phyloP scores from a whole-genome alignment of 192 early-diverging fungal species.

The Haplosporangium gracile region DNA sequence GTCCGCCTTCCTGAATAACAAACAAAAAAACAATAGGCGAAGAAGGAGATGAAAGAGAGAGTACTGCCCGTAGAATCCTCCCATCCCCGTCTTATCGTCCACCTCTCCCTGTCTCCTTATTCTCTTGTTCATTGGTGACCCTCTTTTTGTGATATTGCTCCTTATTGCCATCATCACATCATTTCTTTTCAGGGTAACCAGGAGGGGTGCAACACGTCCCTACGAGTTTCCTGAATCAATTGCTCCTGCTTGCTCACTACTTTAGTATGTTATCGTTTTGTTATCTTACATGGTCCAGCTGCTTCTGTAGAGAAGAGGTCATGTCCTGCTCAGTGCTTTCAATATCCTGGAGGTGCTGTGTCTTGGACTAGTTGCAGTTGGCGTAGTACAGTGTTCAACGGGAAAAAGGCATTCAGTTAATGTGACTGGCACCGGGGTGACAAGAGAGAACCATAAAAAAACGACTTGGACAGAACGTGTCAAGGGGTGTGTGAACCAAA shows the following conservation, averaged over 20 bases:
- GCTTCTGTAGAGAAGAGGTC: constrained; percentile 58
- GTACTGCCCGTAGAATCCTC: not conserved
- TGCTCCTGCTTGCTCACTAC: not conserved
- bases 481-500: not conserved
- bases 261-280: not conserved
- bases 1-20: not conserved
- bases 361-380: constrained; percentile 37
- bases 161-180: not conserved
- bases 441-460: not conserved
- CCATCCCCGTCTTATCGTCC: too few relatives aligned
- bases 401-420: not conserved
- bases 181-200: not conserved
- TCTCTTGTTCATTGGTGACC: not conserved
- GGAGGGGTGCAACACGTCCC: not conserved
- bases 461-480: not conserved
- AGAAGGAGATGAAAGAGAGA: not conserved
- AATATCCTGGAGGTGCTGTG: constrained; percentile 49
- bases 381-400: not conserved
- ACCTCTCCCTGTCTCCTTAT: not conserved
- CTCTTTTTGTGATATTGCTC: not conserved
- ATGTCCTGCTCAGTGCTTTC: constrained; percentile 57
- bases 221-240: not conserved
- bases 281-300: constrained; percentile 54
- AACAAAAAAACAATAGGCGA: not conserved
- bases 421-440: not conserved